A percentile compares a stretch with the other conserved stretches of the same genome.
These are phyloP conservation scores for Naganishia vaughanmartiniae DNA, from an alignment of 768 basidiomycete genomes.

Conservation along the genomic window DNA sequence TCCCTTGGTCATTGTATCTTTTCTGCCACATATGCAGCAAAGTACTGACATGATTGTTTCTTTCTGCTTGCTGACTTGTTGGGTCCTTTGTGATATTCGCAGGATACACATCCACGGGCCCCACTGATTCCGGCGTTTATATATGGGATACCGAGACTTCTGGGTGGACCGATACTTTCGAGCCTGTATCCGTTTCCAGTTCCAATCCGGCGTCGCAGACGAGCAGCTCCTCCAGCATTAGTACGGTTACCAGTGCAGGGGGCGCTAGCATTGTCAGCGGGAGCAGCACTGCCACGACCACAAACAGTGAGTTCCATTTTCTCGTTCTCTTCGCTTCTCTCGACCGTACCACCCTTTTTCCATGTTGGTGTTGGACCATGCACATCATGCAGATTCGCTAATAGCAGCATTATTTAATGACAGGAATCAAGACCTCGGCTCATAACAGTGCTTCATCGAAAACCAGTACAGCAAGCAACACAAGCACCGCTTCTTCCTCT, in stretches of 20 bases:
- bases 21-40: neutral
- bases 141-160: neutral
- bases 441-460: neutral
- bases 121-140: slow-evolving; percentile 60
- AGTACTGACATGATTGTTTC: neutral
- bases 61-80: slow-evolving; percentile 56
- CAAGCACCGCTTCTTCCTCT: neutral
- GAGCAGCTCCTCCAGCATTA: neutral
- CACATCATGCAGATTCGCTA: too few relatives aligned
- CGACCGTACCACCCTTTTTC: neutral
- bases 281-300: neutral
- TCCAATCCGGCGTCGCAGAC: neutral
- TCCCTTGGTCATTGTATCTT: neutral
- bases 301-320: neutral
- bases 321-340: neutral
- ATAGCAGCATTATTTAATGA: neutral
- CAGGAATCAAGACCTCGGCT: neutral
- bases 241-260: neutral
- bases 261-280: neutral
- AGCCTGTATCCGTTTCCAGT: neutral
- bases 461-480: neutral
- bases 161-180: neutral
- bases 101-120: slow-evolving; percentile 45
- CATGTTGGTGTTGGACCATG: neutral
- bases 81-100: slow-evolving; percentile 30